A percentile compares a stretch with the other conserved stretches of the same genome.
phyloP scores from a whole-genome alignment of 345 rosid genomes.

The Rhizophora mangle region DNA sequence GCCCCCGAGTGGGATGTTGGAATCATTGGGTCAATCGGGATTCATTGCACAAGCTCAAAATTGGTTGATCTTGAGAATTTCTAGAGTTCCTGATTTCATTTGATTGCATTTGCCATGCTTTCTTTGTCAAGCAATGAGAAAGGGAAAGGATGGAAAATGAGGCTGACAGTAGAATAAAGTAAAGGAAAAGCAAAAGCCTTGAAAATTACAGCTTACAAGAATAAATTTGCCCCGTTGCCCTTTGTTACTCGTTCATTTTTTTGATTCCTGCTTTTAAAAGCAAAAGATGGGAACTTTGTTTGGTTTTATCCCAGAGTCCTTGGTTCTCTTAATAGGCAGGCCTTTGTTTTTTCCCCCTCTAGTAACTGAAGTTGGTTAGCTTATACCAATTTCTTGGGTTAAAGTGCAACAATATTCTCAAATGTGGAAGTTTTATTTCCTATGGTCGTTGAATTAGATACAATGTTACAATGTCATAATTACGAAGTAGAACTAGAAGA shows the following conservation, averaged over 20 bases:
- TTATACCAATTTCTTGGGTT: not conserved
- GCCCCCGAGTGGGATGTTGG: slow-evolving; percentile 15
- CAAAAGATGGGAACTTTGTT: slow-evolving; percentile 7
- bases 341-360: too few species aligned
- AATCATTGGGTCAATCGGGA: slow-evolving; percentile 12
- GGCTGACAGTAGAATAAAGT: slow-evolving; percentile 28
- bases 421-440: slow-evolving; percentile 20
- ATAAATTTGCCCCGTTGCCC: slow-evolving; percentile 24
- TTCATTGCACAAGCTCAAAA: not conserved
- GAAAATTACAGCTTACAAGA: slow-evolving; percentile 45
- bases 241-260: too few species aligned
- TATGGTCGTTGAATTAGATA: slow-evolving; percentile 24
- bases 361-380: not conserved
- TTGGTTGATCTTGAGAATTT: not conserved
- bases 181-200: slow-evolving; percentile 35
- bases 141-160: slow-evolving; percentile 10
- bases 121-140: slow-evolving; percentile 41
- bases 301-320: not conserved
- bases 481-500: slow-evolving; percentile 18
- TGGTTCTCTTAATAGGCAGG: too few species aligned
- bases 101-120: slow-evolving; percentile 21
- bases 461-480: slow-evolving; percentile 18
- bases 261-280: slow-evolving; percentile 3
- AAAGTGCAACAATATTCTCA: not conserved
- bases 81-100: slow-evolving; percentile 4